Percentiles rank a stretch among this genome's conserved stretches.
Conservation (phyloP, 371 early-diverging fungal genomes). For the Amoeboradix gromovi region DNA sequence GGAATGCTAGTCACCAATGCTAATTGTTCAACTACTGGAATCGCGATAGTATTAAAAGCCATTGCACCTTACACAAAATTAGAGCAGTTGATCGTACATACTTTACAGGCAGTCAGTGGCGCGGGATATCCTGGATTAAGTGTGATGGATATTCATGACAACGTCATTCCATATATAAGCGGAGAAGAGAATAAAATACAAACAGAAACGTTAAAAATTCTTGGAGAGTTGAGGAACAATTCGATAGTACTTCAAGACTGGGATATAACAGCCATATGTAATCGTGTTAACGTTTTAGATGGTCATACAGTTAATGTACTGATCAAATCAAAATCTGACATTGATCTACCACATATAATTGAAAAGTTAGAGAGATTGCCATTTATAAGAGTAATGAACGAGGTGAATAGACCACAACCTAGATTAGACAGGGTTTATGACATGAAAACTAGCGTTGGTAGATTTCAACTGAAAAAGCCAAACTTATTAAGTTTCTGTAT, state of each 20-base stretch:
- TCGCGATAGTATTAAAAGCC: conserved; percentile 65
- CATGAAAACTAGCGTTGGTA: conserved; percentile 60
- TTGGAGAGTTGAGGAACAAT: conserved; percentile 28
- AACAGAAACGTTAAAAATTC: conserved; percentile 63
- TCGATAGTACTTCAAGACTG: conserved; percentile 11
- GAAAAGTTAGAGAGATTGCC: conserved; percentile 28
- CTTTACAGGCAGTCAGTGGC: conserved; percentile 79
- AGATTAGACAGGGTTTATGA: conserved; percentile 63
- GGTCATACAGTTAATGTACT: conserved; percentile 67
- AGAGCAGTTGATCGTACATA: conserved; percentile 39
- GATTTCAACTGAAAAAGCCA: conserved; percentile 35
- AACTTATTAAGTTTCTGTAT: conserved; percentile 64
- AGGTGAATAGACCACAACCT: conserved; percentile 68
- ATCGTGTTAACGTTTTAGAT: conserved; percentile 78
- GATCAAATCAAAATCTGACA: conserved; percentile 12
- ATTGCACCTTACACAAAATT: conserved; percentile 60
- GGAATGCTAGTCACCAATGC: conserved; percentile 85
- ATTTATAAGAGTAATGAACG: conserved; percentile 34
- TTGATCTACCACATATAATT: conserved; percentile 25
- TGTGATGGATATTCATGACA: conserved; percentile 69
- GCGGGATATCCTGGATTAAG: conserved; percentile 88
- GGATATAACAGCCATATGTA: conserved; percentile 52
- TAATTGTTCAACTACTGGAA: conserved; percentile 83
- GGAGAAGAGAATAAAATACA: conserved; percentile 93
- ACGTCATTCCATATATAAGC: conserved; percentile 68